A percentile compares a stretch with the other conserved stretches of the same genome.
Evolutionary conservation across 2,329 filamentous ascomycete genomes (phyloP).

Genomic region (Tolypocladium cylindrosporum): DNA sequence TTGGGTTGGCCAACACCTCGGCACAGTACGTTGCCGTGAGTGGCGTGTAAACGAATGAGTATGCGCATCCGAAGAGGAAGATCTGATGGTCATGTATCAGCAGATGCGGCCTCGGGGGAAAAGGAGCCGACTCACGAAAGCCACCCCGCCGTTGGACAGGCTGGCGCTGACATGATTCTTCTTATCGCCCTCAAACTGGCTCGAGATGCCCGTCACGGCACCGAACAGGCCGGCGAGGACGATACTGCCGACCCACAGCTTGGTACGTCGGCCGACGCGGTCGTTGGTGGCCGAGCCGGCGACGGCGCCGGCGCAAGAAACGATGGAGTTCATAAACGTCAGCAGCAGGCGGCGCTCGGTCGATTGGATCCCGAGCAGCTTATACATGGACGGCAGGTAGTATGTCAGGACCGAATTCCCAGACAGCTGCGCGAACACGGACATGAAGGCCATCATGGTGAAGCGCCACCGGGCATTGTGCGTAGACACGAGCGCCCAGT

Average conservation of each 20-base stretch:
- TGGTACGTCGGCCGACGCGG: slow-evolving; percentile 23
- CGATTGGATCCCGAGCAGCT: slow-evolving; percentile 41
- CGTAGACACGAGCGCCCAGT: slow-evolving; percentile 39
- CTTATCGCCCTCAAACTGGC: slow-evolving; percentile 23
- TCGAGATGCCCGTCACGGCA: slow-evolving; percentile 35
- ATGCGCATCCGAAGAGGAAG: slow-evolving; percentile 41
- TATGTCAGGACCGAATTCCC: slow-evolving; percentile 41
- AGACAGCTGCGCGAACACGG: slow-evolving; percentile 43
- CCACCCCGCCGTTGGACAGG: slow-evolving; percentile 33
- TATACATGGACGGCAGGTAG: slow-evolving; percentile 43
- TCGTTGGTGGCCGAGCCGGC: slow-evolving; percentile 21
- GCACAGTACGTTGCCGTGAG: slow-evolving; percentile 27
- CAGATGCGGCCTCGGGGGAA: neutral
- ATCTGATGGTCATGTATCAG: slow-evolving; percentile 22
- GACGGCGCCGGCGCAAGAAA: slow-evolving; percentile 31
- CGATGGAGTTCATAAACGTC: slow-evolving; percentile 26
- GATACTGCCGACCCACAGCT: slow-evolving; percentile 40
- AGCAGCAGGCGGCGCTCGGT: slow-evolving; percentile 36
- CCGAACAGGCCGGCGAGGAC: slow-evolving; percentile 34
- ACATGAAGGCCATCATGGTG: slow-evolving; percentile 39
- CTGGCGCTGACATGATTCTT: slow-evolving; percentile 19
- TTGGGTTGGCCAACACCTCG: slow-evolving; percentile 20
- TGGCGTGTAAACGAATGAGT: slow-evolving; percentile 41
- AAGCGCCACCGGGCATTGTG: slow-evolving; percentile 38
- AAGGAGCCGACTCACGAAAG: slow-evolving; percentile 24